These are phyloP conservation scores for Phytophthora pseudosyringae DNA, from an alignment of 352 stramenopile species.

Conservation along the genomic window DNA sequence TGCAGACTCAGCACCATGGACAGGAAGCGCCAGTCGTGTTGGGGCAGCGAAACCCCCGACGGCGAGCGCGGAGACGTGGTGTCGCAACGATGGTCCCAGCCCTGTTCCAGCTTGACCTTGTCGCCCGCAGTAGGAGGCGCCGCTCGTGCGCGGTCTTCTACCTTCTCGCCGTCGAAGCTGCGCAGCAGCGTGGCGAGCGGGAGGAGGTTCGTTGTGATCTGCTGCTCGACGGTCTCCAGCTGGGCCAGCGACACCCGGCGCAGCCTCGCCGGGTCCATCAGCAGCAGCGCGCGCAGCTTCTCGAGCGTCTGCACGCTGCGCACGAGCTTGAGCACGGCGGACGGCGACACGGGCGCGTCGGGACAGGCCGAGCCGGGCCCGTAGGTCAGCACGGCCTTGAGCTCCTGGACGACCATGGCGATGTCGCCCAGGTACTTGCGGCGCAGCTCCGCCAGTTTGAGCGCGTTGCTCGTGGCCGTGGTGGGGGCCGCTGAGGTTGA, in stretches of 20 bases:
- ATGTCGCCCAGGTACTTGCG: conserved; percentile 37
- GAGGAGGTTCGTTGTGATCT: conserved; percentile 45
- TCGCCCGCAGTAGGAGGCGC: not conserved
- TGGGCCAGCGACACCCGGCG: conserved; percentile 33
- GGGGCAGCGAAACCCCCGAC: conserved; percentile 20
- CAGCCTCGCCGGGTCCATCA: conserved; percentile 34
- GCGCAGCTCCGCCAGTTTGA: conserved; percentile 37
- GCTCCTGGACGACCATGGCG: conserved; percentile 40
- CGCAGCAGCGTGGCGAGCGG: conserved; percentile 44
- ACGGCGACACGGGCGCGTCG: conserved; percentile 21
- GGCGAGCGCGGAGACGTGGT: conserved; percentile 37
- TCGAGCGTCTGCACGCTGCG: conserved; percentile 46
- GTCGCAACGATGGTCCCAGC: conserved; percentile 7
- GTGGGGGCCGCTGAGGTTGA: not conserved
- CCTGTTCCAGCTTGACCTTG: conserved; percentile 29
- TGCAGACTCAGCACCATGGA: conserved; percentile 50
- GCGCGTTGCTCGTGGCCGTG: conserved; percentile 7
- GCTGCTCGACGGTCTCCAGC: conserved; percentile 41
- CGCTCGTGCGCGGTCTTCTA: not conserved
- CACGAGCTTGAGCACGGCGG: conserved; percentile 41
- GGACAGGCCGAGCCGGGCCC: conserved; percentile 27
- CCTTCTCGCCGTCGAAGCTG: conserved; percentile 34
- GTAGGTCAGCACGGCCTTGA: conserved; percentile 39
- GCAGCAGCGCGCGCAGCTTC: conserved; percentile 37
- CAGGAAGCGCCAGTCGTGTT: conserved; percentile 41